Percentiles rank a stretch among this genome's conserved stretches.
phyloP scores from a whole-genome alignment of 2,329 filamentous ascomycete genomes.

The Pyricularia pennisetigena region DNA sequence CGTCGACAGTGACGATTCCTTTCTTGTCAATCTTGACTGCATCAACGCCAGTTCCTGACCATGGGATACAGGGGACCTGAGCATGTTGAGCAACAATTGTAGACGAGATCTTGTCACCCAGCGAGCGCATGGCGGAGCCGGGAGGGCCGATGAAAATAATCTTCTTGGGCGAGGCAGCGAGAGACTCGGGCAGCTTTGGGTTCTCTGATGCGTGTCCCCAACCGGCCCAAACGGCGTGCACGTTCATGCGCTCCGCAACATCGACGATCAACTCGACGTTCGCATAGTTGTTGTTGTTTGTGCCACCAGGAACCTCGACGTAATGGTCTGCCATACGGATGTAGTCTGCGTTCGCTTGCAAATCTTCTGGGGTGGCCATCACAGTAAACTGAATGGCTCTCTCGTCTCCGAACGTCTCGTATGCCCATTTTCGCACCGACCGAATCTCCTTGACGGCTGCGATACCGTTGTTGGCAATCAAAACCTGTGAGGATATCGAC shows the following conservation, averaged over 20 bases:
- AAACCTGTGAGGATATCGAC: slow-evolving; percentile 51
- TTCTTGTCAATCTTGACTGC: slow-evolving; percentile 67
- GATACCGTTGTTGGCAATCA: slow-evolving; percentile 99
- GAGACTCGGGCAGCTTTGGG: slow-evolving; percentile 89
- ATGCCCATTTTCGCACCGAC: slow-evolving; percentile 99
- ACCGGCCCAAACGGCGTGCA: slow-evolving; percentile 97
- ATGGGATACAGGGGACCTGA: slow-evolving; percentile 94
- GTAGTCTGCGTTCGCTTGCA: slow-evolving; percentile 96
- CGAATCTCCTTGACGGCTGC: slow-evolving; percentile 98
- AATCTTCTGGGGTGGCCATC: slow-evolving; percentile 97
- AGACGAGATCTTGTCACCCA: slow-evolving; percentile 99
- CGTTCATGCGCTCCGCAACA: slow-evolving; percentile 95
- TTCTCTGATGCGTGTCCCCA: slow-evolving; percentile 99
- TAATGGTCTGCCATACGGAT: slow-evolving; percentile 99
- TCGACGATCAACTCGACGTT: slow-evolving; percentile 99
- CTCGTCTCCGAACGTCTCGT: slow-evolving; percentile 98
- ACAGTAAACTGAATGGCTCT: slow-evolving; percentile 98
- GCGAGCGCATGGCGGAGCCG: slow-evolving; percentile 95
- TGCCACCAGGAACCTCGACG: slow-evolving; percentile 95
- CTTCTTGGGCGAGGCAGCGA: slow-evolving; percentile 94
- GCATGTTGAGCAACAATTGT: slow-evolving; percentile 99
- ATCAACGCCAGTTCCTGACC: slow-evolving; percentile 90
- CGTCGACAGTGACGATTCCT: slow-evolving; percentile 86
- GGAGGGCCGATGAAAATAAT: slow-evolving; percentile 99
- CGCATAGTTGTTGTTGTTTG: slow-evolving; percentile 99